Conservation (phyloP, 192 early-diverging fungal genomes). For the Gonapodya prolifera region DNA sequence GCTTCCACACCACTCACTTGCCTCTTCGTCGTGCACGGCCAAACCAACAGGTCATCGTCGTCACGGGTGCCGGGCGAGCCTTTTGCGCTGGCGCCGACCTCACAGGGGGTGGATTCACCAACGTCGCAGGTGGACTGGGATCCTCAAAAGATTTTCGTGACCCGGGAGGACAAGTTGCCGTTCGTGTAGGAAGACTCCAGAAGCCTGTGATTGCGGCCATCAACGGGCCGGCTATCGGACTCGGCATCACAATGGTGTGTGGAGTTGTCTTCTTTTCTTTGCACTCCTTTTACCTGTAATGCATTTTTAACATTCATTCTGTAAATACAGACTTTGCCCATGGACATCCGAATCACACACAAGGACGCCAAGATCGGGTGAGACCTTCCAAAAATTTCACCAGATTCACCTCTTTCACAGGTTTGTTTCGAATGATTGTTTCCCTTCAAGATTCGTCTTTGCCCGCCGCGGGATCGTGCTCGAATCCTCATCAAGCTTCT, state of each 20-base stretch:
- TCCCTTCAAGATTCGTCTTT: background rate
- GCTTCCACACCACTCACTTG: no score
- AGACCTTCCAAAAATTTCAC: no score
- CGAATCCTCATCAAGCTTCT: background rate
- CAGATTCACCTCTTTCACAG: no score
- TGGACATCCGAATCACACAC: background rate
- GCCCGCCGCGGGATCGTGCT: background rate
- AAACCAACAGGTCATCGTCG: background rate
- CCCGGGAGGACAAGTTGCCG: background rate
- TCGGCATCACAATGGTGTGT: conserved; percentile 10
- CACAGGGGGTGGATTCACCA: background rate
- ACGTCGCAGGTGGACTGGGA: background rate
- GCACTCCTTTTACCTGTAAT: no score
- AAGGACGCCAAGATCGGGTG: background rate
- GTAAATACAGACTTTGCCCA: background rate
- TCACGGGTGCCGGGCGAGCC: background rate
- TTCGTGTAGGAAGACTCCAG: background rate
- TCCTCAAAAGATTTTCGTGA: conserved; percentile 6
- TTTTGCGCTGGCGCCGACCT: background rate
- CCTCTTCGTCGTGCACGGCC: no score
- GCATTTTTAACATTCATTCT: no score
- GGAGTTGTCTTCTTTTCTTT: no score
- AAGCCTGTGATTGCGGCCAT: conserved; percentile 15
- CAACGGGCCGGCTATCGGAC: conserved; percentile 17
- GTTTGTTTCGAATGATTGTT: no score